Conservation (phyloP, 1,284 basidiomycete species). For the Microbotryum saponariae region DNA sequence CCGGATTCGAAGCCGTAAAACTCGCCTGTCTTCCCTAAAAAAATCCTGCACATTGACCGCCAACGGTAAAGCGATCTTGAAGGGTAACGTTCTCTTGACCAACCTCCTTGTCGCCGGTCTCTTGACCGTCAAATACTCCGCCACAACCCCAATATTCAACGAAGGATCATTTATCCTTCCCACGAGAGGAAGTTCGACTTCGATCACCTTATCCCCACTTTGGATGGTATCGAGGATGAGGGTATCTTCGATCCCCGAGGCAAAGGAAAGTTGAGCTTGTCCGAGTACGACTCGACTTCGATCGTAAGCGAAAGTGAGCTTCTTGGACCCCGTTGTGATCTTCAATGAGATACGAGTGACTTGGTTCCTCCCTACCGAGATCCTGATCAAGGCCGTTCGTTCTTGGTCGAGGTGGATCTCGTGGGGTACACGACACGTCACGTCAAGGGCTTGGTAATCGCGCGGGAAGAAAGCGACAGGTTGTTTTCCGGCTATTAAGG, state of each 20-base stretch:
- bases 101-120: conserved; percentile 52
- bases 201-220: conserved; percentile 4
- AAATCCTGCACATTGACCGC: conserved; percentile 78
- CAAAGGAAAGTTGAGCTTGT: conserved; percentile 35
- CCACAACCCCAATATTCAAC: conserved; percentile 40
- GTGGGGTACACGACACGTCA: conserved; percentile 36
- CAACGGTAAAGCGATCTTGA: conserved; percentile 62
- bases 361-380: conserved; percentile 60
- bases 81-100: conserved; percentile 50
- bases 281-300: no score
- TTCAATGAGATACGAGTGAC: conserved; percentile 51
- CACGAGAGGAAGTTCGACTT: conserved; percentile 9
- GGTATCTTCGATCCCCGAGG: neutral
- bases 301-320: conserved; percentile 45
- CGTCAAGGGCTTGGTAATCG: conserved; percentile 54
- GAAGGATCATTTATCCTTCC: conserved; percentile 6
- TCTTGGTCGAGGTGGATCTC: conserved; percentile 57
- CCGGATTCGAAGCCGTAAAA: conserved; percentile 5
- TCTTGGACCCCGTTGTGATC: conserved; percentile 49
- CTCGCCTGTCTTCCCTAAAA: conserved; percentile 61
- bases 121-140: conserved; percentile 55
- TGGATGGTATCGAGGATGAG: conserved; percentile 6
- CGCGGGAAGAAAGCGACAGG: conserved; percentile 47
- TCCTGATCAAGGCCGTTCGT: conserved; percentile 50
- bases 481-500: conserved; percentile 35